Evolutionary conservation across 192 early-diverging fungal species (phyloP).

Genomic region (Coemansia sp.): DNA sequence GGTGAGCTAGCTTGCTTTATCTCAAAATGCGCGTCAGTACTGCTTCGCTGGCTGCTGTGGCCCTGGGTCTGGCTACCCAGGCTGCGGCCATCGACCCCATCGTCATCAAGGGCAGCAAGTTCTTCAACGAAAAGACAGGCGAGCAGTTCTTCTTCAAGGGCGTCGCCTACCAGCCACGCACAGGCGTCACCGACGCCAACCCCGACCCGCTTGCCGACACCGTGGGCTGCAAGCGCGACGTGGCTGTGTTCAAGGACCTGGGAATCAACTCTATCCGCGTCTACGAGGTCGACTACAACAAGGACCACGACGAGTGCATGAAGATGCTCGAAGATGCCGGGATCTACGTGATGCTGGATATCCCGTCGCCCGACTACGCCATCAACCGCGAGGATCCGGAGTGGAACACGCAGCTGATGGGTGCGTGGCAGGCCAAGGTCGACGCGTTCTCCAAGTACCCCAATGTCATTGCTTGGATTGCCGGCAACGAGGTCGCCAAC

Average conservation of each 20-base stretch:
- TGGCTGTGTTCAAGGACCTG: conserved; percentile 62
- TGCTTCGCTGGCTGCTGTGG: conserved; percentile 14
- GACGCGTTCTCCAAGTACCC: conserved; percentile 63
- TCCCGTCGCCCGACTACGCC: conserved; percentile 57
- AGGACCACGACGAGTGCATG: conserved; percentile 73
- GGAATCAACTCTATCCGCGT: conserved; percentile 70
- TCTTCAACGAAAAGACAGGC: conserved; percentile 68
- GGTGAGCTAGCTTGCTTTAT: neutral
- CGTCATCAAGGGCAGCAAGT: conserved; percentile 66
- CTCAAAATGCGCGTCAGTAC: conserved; percentile 36
- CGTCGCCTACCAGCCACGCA: conserved; percentile 69
- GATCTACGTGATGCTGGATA: conserved; percentile 72
- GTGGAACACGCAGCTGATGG: conserved; percentile 58
- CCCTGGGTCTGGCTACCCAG: conserved; percentile 35
- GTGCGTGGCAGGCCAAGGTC: conserved; percentile 59
- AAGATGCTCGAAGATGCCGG: conserved; percentile 59
- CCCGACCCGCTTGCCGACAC: conserved; percentile 64
- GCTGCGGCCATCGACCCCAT: conserved; percentile 59
- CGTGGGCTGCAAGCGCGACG: conserved; percentile 60
- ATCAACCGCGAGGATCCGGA: conserved; percentile 66
- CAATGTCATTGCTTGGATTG: conserved; percentile 67
- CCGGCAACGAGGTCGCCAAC: conserved; percentile 71
- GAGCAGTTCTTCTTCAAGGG: conserved; percentile 76
- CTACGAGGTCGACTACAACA: conserved; percentile 62
- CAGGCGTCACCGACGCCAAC: conserved; percentile 30